phyloP scores from a whole-genome alignment of 1,284 basidiomycete species.

The Leucoagaricus sp. region DNA sequence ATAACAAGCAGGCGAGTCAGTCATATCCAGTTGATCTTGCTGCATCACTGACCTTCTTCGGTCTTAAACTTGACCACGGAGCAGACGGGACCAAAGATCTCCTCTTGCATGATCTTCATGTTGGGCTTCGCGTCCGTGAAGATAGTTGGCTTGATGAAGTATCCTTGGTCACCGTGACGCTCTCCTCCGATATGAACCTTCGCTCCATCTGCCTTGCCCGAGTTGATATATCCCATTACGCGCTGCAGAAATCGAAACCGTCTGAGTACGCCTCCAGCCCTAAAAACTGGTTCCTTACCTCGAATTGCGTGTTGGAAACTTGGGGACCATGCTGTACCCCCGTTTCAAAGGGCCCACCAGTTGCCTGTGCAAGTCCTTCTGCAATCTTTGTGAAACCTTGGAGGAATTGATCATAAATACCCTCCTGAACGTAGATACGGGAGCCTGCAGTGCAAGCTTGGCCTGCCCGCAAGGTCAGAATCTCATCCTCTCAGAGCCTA shows the following conservation, averaged over 20 bases:
- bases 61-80: conserved; percentile 73
- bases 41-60: conserved; percentile 42
- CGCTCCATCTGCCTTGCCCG: conserved; percentile 84
- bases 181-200: conserved; percentile 78
- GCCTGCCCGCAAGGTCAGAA: conserved; percentile 40
- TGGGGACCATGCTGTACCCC: conserved; percentile 86
- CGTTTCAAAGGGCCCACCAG: conserved; percentile 79
- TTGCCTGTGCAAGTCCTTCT: conserved; percentile 44
- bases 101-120: conserved; percentile 88
- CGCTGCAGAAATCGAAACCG: conserved; percentile 49
- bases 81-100: conserved; percentile 88
- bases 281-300: conserved; percentile 39
- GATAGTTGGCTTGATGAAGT: conserved; percentile 79
- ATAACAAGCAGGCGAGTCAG: neutral
- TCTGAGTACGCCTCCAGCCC: conserved; percentile 59
- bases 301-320: conserved; percentile 62
- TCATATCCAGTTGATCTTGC: neutral
- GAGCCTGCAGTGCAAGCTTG: conserved; percentile 85
- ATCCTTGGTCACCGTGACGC: conserved; percentile 72
- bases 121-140: conserved; percentile 77
- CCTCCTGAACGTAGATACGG: conserved; percentile 82
- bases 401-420: conserved; percentile 81
- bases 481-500: conserved; percentile 36
- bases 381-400: conserved; percentile 56
- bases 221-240: conserved; percentile 71